Percentiles rank a stretch among this genome's conserved stretches.
phyloP scores from a whole-genome alignment of 2,329 filamentous ascomycete genomes.

The Paecilomyces dactylethromorphus region DNA sequence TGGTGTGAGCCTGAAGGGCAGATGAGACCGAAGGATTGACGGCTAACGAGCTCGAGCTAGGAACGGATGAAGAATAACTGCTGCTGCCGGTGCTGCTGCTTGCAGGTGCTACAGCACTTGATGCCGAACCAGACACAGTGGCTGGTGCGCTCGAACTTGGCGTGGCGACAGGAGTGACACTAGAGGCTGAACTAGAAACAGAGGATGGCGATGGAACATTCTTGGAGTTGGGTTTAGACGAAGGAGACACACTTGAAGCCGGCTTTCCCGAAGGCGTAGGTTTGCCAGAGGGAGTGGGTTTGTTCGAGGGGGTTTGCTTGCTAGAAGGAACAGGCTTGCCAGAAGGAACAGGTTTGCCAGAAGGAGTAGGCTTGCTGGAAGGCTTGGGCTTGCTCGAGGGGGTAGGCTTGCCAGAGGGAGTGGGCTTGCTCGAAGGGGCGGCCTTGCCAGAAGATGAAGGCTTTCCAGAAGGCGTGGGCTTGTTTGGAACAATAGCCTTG shows the following conservation, averaged over 20 bases:
- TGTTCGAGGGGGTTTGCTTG: neutral
- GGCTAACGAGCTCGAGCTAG: neutral
- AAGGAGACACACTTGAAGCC: too few species aligned
- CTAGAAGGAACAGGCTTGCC: neutral
- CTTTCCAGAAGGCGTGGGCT: neutral
- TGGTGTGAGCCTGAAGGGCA: neutral
- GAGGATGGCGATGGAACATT: too few species aligned
- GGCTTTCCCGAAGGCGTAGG: neutral
- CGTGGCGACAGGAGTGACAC: neutral
- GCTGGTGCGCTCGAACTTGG: neutral
- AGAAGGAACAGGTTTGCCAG: neutral
- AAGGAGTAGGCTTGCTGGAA: neutral
- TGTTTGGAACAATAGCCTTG: neutral
- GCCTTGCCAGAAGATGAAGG: neutral
- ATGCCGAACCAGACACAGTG: neutral
- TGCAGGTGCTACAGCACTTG: neutral
- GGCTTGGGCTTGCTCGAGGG: conserved; percentile 2
- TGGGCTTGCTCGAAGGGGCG: neutral
- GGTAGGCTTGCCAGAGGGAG: neutral
- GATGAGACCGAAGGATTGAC: too few species aligned
- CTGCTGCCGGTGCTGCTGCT: neutral
- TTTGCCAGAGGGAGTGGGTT: neutral
- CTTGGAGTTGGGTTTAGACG: too few species aligned
- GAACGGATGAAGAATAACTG: neutral
- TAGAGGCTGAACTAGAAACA: neutral